Evolutionary conservation across 768 basidiomycete genomes (phyloP).

Genomic region (Cystofilobasidium macerans): DNA sequence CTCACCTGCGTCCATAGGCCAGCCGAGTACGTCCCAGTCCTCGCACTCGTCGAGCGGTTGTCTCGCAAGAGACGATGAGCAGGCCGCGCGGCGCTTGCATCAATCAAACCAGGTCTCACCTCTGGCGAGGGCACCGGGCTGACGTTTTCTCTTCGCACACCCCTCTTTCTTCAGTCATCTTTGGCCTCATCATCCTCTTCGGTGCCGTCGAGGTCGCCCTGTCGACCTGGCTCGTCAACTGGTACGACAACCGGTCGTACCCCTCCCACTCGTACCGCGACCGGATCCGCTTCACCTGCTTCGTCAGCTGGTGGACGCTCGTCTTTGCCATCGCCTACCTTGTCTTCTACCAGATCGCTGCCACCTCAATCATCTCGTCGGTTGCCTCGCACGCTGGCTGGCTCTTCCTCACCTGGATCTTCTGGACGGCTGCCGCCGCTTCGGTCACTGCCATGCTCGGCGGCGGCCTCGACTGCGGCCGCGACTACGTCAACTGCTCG

Average conservation of each 20-base stretch:
- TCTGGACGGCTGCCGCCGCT: conserved; percentile 66
- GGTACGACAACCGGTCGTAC: conserved; percentile 51
- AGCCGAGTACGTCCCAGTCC: not conserved
- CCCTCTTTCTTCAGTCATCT: conserved; percentile 40
- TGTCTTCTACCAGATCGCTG: conserved; percentile 25
- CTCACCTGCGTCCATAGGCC: not conserved
- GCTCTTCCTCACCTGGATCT: conserved; percentile 58
- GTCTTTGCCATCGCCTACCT: conserved; percentile 20
- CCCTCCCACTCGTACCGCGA: conserved; percentile 43
- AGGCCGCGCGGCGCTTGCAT: not conserved
- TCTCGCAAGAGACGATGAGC: not conserved
- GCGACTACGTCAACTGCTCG: conserved; percentile 51
- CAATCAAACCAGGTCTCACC: not conserved
- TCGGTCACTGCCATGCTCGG: conserved; percentile 33
- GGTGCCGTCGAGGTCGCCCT: conserved; percentile 60
- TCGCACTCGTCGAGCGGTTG: not conserved
- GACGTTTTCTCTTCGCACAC: not conserved
- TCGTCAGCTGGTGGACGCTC: conserved; percentile 45
- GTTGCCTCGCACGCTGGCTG: conserved; percentile 39
- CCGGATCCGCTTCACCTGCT: conserved; percentile 57
- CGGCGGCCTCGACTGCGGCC: conserved; percentile 30
- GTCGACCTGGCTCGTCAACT: conserved; percentile 59
- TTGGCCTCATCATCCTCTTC: conserved; percentile 51
- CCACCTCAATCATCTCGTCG: conserved; percentile 16
- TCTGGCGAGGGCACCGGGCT: not conserved